Conservation (phyloP, 2,329 filamentous ascomycete species). For the Celoporthe dispersa region DNA sequence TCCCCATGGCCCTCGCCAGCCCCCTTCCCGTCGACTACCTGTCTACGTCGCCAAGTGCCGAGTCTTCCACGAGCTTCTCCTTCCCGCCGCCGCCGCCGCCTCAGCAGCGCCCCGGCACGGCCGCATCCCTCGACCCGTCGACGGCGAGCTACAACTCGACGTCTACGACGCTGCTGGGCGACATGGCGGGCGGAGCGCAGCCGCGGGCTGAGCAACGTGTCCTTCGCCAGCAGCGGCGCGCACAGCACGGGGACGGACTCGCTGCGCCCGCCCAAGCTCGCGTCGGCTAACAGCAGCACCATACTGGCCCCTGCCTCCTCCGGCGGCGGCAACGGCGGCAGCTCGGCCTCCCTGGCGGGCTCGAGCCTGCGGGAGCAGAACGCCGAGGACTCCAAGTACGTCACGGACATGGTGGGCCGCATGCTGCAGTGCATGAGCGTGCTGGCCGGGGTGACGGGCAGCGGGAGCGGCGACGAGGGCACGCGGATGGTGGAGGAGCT, state of each 20-base stretch:
- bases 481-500: constrained; percentile 83
- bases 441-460: constrained; percentile 69
- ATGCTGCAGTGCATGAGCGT: constrained; percentile 98
- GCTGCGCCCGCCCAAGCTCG: constrained; percentile 34
- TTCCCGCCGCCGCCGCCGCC: constrained; percentile 36
- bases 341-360: constrained; percentile 38
- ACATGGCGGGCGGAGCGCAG: constrained; percentile 65
- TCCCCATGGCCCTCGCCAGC: constrained; percentile 60
- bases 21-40: constrained; percentile 51
- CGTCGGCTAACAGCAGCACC: constrained; percentile 27
- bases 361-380: constrained; percentile 58
- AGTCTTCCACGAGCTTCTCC: constrained; percentile 44
- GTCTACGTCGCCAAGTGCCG: constrained; percentile 55
- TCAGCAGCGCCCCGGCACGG: constrained; percentile 66
- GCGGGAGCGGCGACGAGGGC: constrained; percentile 62
- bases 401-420: constrained; percentile 91
- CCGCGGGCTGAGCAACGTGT: constrained; percentile 86
- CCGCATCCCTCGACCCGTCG: constrained; percentile 73
- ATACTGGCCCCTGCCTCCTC: constrained; percentile 23
- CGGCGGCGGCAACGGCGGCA: constrained; percentile 33
- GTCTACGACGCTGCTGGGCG: constrained; percentile 77
- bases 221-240: constrained; percentile 55
- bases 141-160: constrained; percentile 81
- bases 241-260: constrained; percentile 50
- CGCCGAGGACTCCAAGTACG: constrained; percentile 72